phyloP scores from a whole-genome alignment of 331 rosid genomes.

The Acacia pycnantha region DNA sequence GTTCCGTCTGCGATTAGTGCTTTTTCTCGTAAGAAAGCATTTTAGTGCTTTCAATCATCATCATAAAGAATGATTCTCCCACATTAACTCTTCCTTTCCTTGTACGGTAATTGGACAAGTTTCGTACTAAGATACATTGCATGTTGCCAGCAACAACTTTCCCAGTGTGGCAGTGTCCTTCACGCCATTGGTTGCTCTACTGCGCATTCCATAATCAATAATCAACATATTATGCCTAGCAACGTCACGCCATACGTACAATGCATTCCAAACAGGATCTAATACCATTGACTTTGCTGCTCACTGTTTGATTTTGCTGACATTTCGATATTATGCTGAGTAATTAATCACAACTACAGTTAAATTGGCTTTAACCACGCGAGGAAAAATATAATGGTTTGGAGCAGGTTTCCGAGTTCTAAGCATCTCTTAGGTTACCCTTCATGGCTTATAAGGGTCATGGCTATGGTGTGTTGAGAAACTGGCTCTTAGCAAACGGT shows the following conservation, averaged over 20 bases:
- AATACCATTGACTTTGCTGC: neutral
- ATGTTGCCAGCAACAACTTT: neutral
- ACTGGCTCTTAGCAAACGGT: neutral
- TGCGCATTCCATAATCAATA: neutral
- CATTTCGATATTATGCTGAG: neutral
- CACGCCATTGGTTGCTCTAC: neutral
- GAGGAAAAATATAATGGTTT: neutral
- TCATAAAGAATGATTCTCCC: neutral
- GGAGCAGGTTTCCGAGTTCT: neutral
- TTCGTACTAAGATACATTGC: neutral
- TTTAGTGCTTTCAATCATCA: neutral
- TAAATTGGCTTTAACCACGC: neutral
- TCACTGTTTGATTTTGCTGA: neutral
- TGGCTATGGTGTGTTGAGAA: neutral
- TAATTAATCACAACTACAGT: neutral
- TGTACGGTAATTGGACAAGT: neutral
- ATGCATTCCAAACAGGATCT: conserved; percentile 28
- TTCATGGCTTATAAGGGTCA: neutral
- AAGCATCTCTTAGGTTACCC: neutral
- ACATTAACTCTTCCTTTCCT: neutral
- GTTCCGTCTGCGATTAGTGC: neutral
- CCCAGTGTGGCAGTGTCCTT: neutral
- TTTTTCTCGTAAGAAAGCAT: no score
- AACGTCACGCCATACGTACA: neutral
- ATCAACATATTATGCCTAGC: neutral